Percentiles rank a stretch among this genome's conserved stretches.
Evolutionary conservation across 768 basidiomycete species (phyloP).

Genomic region (Nidularia pulvinata): DNA sequence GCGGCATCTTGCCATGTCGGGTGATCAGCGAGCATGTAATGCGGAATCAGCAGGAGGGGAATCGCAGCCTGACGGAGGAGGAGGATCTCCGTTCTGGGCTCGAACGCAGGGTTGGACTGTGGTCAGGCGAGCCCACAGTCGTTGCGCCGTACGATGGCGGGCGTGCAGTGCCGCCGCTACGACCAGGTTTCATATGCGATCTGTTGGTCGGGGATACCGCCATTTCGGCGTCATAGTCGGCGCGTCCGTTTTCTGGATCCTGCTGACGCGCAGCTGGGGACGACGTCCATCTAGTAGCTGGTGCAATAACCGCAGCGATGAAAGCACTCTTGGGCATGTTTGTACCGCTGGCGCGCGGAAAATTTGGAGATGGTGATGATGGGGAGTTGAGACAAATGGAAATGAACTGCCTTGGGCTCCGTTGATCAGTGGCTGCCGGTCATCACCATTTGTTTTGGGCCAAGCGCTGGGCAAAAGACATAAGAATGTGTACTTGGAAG

Average conservation of each 20-base stretch:
- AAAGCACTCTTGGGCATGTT: background rate
- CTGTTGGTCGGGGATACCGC: background rate
- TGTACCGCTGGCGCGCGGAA: background rate
- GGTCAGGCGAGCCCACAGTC: background rate
- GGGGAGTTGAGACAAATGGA: background rate
- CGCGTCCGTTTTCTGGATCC: background rate
- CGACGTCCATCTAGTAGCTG: background rate
- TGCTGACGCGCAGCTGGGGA: background rate
- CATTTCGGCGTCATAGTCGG: background rate
- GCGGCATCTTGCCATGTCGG: slow-evolving; percentile 57
- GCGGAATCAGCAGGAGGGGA: slow-evolving; percentile 50
- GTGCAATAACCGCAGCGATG: background rate
- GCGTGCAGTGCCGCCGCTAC: background rate
- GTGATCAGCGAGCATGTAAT: slow-evolving; percentile 32
- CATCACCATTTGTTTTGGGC: background rate
- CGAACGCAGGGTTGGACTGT: background rate
- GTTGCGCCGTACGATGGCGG: background rate
- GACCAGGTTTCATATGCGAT: background rate
- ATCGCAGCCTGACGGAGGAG: slow-evolving; percentile 54
- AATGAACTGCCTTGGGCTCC: background rate
- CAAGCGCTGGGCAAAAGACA: too few relatives aligned
- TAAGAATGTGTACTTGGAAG: too few relatives aligned
- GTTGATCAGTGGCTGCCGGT: background rate
- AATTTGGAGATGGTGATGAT: background rate
- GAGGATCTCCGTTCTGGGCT: slow-evolving; percentile 24